Conservation (phyloP, 768 basidiomycete species). For the Leccinum aurantiacum region DNA sequence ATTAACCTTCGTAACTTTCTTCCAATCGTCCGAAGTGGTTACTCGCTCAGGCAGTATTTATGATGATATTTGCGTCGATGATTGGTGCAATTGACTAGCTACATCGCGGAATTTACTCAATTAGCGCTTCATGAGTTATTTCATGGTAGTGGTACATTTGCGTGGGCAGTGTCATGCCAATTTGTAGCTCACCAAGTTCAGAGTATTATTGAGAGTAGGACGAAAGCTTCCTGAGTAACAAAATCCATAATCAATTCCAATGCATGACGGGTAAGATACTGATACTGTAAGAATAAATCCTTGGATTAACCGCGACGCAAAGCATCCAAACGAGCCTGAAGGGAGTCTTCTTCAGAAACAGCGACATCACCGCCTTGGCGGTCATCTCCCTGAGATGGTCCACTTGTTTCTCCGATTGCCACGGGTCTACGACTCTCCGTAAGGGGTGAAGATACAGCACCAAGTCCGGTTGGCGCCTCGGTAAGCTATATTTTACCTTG, state of each 20-base stretch:
- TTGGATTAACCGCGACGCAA: slow-evolving; percentile 62
- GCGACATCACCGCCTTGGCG: slow-evolving; percentile 41
- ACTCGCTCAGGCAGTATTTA: neutral
- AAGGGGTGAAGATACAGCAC: slow-evolving; percentile 56
- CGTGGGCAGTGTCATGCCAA: neutral
- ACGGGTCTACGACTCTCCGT: slow-evolving; percentile 74
- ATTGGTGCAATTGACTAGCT: neutral
- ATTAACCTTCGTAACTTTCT: neutral
- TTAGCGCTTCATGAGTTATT: too few species aligned
- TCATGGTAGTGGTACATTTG: too few species aligned
- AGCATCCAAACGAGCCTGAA: slow-evolving; percentile 92
- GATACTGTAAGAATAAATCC: neutral
- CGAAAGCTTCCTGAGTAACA: slow-evolving; percentile 1
- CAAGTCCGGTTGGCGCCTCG: slow-evolving; percentile 78
- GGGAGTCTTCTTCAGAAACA: slow-evolving; percentile 81
- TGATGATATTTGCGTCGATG: neutral
- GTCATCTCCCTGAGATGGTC: slow-evolving; percentile 36
- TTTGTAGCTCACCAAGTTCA: neutral
- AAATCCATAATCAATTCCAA: slow-evolving; percentile 8
- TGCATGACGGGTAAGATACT: slow-evolving; percentile 10
- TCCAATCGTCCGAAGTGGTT: neutral
- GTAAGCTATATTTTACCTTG: slow-evolving; percentile 55
- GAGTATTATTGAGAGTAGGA: neutral
- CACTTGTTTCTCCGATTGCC: slow-evolving; percentile 69
- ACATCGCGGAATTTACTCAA: neutral